These are phyloP conservation scores for Aspergillus sp. DNA, from an alignment of 2,329 filamentous ascomycete species.

Conservation along the genomic window DNA sequence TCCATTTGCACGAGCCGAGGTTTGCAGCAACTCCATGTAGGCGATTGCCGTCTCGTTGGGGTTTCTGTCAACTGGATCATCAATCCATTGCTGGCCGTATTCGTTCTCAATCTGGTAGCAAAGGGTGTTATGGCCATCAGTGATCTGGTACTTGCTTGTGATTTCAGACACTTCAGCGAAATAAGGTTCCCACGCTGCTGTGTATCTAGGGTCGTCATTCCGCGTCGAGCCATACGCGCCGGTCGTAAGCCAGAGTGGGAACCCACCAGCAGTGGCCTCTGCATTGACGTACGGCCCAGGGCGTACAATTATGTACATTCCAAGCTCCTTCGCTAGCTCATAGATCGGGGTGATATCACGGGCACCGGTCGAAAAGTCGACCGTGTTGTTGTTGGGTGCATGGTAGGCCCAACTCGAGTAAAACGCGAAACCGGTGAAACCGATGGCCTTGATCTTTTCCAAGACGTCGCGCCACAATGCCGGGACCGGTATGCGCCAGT, in stretches of 20 bases:
- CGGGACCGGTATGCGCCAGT: constrained; percentile 53
- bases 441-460: constrained; percentile 53
- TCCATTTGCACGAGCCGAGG: constrained; percentile 54
- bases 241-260: constrained; percentile 63
- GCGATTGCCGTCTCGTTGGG: constrained; percentile 49
- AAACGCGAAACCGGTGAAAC: constrained; percentile 51
- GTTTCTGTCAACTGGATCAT: constrained; percentile 35
- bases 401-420: constrained; percentile 53
- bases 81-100: constrained; percentile 42
- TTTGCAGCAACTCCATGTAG: constrained; percentile 51
- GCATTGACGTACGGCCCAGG: constrained; percentile 66
- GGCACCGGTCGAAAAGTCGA: constrained; percentile 55
- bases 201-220: constrained; percentile 33
- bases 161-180: constrained; percentile 30
- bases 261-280: constrained; percentile 62
- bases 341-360: constrained; percentile 56
- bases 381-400: constrained; percentile 42
- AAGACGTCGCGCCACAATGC: constrained; percentile 53
- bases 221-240: constrained; percentile 44
- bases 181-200: constrained; percentile 32
- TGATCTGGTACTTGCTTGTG: constrained; percentile 31
- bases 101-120: constrained; percentile 35
- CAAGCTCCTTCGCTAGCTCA: constrained; percentile 54
- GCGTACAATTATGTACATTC: constrained; percentile 56
- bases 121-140: constrained; percentile 28